Evolutionary conservation across 1,284 basidiomycete species (phyloP).

Genomic region (Leccinum holopus): DNA sequence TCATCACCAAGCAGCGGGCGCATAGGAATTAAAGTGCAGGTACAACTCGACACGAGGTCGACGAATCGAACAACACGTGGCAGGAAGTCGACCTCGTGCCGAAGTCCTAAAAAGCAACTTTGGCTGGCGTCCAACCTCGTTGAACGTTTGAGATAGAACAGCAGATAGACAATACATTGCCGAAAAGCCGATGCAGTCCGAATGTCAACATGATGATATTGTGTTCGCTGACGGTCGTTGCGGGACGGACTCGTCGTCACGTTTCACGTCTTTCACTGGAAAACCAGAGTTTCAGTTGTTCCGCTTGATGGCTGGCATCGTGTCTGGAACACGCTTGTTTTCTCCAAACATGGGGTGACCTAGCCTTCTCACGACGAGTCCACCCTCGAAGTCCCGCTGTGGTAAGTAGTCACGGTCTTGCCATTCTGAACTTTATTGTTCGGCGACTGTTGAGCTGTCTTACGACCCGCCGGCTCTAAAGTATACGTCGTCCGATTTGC

Average conservation of each 20-base stretch:
- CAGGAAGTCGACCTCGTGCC: not conserved
- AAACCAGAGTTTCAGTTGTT: conserved; percentile 15
- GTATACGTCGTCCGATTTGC: not conserved
- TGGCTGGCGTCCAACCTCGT: not conserved
- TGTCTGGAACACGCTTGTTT: not conserved
- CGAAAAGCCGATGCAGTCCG: not conserved
- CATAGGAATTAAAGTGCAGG: not conserved
- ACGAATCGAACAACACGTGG: not conserved
- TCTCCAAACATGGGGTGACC: conserved; percentile 1
- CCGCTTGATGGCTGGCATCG: not conserved
- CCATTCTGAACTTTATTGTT: not conserved
- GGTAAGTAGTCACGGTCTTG: too few species aligned
- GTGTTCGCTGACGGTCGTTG: not conserved
- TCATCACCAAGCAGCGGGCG: not conserved
- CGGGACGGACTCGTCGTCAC: not conserved
- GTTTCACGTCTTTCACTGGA: conserved; percentile 14
- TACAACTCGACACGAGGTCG: not conserved
- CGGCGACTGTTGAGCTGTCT: not conserved
- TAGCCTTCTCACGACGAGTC: conserved; percentile 3
- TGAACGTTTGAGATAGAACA: not conserved
- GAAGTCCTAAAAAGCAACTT: not conserved
- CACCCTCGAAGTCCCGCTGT: not conserved
- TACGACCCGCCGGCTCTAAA: not conserved
- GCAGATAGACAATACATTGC: not conserved
- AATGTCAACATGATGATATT: not conserved